These are phyloP conservation scores for Penstemon eatonii DNA, from an alignment of 257 asterid genomes.

Conservation along the genomic window DNA sequence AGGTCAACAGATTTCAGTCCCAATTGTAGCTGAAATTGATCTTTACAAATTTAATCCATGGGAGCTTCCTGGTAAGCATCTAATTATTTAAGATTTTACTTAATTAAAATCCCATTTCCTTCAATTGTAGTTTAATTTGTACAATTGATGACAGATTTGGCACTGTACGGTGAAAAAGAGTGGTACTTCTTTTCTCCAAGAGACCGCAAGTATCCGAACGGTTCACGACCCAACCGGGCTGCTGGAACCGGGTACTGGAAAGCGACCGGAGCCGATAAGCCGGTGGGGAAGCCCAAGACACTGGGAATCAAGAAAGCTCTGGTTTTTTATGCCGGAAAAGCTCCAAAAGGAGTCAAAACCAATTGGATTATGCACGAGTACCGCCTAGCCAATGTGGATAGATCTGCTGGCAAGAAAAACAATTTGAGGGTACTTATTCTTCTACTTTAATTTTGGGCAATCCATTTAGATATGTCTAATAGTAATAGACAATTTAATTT, in stretches of 20 bases:
- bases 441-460: neutral
- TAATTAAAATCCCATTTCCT: neutral
- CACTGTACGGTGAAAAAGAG: slow-evolving; percentile 66
- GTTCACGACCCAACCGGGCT: slow-evolving; percentile 68
- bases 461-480: too few species aligned
- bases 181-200: slow-evolving; percentile 77
- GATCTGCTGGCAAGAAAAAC: slow-evolving; percentile 56
- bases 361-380: slow-evolving; percentile 85
- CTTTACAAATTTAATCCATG: slow-evolving; percentile 59
- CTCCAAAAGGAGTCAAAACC: slow-evolving; percentile 63
- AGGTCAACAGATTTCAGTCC: slow-evolving; percentile 40
- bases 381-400: slow-evolving; percentile 65
- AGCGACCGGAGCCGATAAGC: slow-evolving; percentile 81
- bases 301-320: slow-evolving; percentile 68
- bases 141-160: slow-evolving; percentile 38
- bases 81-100: neutral
- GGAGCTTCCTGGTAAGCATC: slow-evolving; percentile 48
- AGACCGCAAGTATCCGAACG: slow-evolving; percentile 72
- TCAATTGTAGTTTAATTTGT: neutral
- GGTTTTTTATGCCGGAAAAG: slow-evolving; percentile 70
- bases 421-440: slow-evolving; percentile 48
- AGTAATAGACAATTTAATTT: too few species aligned
- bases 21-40: slow-evolving; percentile 56
- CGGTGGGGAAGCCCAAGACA: slow-evolving; percentile 60
- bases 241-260: slow-evolving; percentile 74